These are phyloP conservation scores for Ceratorhiza oryzae-sativae DNA, from an alignment of 1,284 basidiomycete species.

Conservation along the genomic window DNA sequence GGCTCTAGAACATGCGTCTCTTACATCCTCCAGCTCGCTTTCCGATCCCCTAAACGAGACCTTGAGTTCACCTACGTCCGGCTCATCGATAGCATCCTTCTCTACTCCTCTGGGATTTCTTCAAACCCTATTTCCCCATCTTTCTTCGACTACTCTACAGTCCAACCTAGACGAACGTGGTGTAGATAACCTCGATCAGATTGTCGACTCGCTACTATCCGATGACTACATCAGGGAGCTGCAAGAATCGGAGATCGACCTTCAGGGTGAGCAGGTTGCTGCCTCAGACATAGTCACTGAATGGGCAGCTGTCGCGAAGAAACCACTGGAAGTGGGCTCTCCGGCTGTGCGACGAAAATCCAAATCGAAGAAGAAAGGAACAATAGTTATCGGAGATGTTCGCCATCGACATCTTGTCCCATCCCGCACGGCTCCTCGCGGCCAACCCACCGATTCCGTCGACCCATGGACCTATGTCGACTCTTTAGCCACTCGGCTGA, in stretches of 20 bases:
- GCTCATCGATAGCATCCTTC: constrained; percentile 18
- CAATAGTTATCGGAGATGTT: constrained; percentile 31
- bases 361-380: constrained; percentile 21
- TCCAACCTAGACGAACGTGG: constrained; percentile 26
- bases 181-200: constrained; percentile 17
- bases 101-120: constrained; percentile 35
- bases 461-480: constrained; percentile 37
- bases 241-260: constrained; percentile 12
- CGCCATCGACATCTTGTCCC: constrained; percentile 25
- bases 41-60: constrained; percentile 28
- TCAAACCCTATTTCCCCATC: constrained; percentile 23
- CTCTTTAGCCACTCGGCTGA: constrained; percentile 31
- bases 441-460: not conserved
- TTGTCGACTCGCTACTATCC: constrained; percentile 26
- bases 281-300: constrained; percentile 6
- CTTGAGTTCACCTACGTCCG: constrained; percentile 17
- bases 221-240: constrained; percentile 31
- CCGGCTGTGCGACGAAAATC: not conserved
- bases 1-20: constrained; percentile 6
- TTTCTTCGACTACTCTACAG: constrained; percentile 22
- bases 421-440: not conserved
- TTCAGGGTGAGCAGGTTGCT: not conserved
- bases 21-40: constrained; percentile 24
- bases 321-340: not conserved
- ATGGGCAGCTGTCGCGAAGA: constrained; percentile 12